Evolutionary conservation across 176 grass and related monocot genomes (phyloP), one percentile per base, ranked within the genome.

Genomic region (Avena eriantha): DNA sequence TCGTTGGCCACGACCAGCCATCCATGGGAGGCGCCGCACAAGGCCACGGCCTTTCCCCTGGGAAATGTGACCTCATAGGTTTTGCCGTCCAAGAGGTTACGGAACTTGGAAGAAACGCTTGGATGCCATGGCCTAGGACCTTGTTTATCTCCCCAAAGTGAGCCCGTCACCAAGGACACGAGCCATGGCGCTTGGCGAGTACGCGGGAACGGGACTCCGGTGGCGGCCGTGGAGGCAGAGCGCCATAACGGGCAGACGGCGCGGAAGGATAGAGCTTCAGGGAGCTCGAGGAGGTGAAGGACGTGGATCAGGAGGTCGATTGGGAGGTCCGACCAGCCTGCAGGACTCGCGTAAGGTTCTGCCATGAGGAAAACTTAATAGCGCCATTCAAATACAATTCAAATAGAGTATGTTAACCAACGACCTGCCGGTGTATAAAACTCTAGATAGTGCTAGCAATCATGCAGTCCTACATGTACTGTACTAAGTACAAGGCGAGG

Each of bases 271-370:
- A 73, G 21, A 3, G 41, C 69, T 22, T 73, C 69, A 10, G 69
- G 69, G 2, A 73, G 69, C 69, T 73, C 41, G 21, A 73, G 41
- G 11, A 73, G 41, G 1, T 1, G 21, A 18, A 68, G 29, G 15
- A 68, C 65, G 5, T 68, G 31, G 65, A 35, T 69, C 4, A 22
- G 21, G 11, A 47, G 69, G 43, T 73, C 69, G 11, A 73, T 22
- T 41, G 69, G 36, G 41, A 73, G 69, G 69, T 22, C 69, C 21
- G 69, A 24, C 69, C 69, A 72, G 19, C 69, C 69, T 19, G 36
- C 36, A 39, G 26, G 5, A 31, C 23, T 66, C 22, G 63, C 24
- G 13, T 33, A 33, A 7, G 24, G 13, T 66, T 19, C 35, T 70
- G 35, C 68, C 68, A 70, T 70, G 4, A 36, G 1, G 18, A n/a